Conservation (phyloP, 345 rosid species). For the Lumnitzera racemosa region DNA sequence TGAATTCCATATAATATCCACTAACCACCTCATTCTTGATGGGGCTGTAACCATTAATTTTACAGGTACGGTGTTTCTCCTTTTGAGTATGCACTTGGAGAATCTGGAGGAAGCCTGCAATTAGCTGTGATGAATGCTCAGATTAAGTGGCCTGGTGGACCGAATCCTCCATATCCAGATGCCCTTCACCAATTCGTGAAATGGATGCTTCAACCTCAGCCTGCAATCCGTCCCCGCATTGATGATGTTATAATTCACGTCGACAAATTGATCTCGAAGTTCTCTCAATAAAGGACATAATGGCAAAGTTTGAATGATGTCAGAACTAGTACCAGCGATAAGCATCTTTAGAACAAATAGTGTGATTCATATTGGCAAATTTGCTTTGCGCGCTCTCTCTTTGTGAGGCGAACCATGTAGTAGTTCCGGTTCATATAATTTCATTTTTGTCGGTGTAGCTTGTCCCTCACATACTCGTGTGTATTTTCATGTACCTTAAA, state of each 20-base stretch:
- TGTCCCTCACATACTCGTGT: no score
- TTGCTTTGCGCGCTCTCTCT: no score
- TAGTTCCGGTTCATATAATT: no score
- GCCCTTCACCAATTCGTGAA: constrained; percentile 86
- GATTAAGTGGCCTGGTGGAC: constrained; percentile 94
- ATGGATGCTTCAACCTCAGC: constrained; percentile 98
- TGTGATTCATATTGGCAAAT: no score
- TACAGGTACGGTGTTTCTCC: constrained; percentile 90
- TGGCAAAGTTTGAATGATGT: constrained; percentile 2
- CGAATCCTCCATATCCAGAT: constrained; percentile 81
- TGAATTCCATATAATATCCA: no score
- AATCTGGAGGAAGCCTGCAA: constrained; percentile 96
- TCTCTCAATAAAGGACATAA: constrained; percentile 26
- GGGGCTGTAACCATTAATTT: neutral
- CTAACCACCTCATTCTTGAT: no score
- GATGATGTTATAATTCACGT: constrained; percentile 89
- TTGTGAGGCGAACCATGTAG: no score
- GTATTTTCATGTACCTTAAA: no score
- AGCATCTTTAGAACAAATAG: neutral
- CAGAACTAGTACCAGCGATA: constrained; percentile 2
- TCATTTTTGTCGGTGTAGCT: no score
- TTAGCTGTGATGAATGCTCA: constrained; percentile 87
- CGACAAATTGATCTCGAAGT: constrained; percentile 85
- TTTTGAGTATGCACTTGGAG: constrained; percentile 94
- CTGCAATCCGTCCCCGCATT: constrained; percentile 76